Base-by-base conservation (phyloP, 257 asterid species). In the Euphrasia confusa region DNA sequence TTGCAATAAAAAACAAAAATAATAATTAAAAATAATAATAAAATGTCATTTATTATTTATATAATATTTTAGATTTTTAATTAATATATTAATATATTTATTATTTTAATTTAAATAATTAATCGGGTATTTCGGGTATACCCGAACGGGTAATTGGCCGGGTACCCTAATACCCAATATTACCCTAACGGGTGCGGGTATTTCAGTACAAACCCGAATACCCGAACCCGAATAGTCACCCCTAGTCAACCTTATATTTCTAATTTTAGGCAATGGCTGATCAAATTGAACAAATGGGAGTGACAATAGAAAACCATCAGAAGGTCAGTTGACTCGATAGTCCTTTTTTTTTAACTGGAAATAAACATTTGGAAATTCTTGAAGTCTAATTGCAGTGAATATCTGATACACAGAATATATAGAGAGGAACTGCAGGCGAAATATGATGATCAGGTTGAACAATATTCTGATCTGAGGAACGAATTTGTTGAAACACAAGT, bases 241-340 rank as follows among this genome's bases (percentile, higher is more conserved):
- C n/a, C n/a, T n/a, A n/a, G n/a, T n/a, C n/a, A 52, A 61, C 1
- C 35, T 37, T 21, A 10, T 53, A 53, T 64, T 21, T 58, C 47
- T 50, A 54, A 49, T 71, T 66, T 26, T 58, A 88, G 96, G 87
- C 85, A 42, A 88, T 88, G 96, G 81, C 86, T 26, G 96, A 88
- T 71, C 94, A 85, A 67, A 81, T 83, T 59, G 96, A 88, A 78
- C 87, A 81, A 72, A 76, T 83, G 94, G 87, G 87, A 60, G 15
- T 72, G 28, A 74, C 82, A 21, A 71, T 83, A 30, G 94, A 85
- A 72, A 83, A 74, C 70, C 70, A 83, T 40, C 87, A 76, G 69
- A 88, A 88, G 91, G 96, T 71, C 66, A 54, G 65, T 35, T 44
- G 28, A 10, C 44, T 14, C 63, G 50, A 18, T 14, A n/a, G 2